A percentile compares a stretch with the other conserved stretches of the same genome.
These are phyloP conservation scores for Tetrahymena malaccensis DNA, from an alignment of 73 alveolate species.

Conservation along the genomic window DNA sequence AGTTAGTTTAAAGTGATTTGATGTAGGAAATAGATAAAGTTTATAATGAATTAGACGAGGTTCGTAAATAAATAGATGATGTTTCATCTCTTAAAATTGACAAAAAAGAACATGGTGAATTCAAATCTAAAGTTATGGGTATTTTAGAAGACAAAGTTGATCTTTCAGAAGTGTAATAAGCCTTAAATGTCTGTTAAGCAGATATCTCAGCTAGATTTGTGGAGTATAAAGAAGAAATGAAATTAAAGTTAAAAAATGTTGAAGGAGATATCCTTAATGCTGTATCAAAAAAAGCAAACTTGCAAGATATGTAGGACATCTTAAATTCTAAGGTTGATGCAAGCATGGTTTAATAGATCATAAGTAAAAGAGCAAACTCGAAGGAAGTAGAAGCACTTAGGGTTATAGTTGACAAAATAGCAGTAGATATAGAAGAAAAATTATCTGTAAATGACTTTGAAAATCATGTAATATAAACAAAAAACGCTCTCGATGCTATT, in stretches of 20 bases:
- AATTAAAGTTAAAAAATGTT: conserved; percentile 4
- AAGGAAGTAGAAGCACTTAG: conserved; percentile 15
- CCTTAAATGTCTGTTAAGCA: conserved; percentile 41
- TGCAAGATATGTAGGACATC: conserved; percentile 25
- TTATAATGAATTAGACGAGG: not conserved
- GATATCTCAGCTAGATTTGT: conserved; percentile 43
- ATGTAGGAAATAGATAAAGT: conserved; percentile 28
- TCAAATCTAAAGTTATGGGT: not conserved
- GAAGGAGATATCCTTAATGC: conserved; percentile 42
- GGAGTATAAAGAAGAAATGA: conserved; percentile 51
- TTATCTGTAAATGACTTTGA: conserved; percentile 34
- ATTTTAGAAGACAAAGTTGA: conserved; percentile 46
- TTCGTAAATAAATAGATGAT: not conserved
- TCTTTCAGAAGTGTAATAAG: conserved; percentile 50
- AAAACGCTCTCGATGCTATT: conserved; percentile 68
- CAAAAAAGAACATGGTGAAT: conserved; percentile 12
- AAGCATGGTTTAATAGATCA: not conserved
- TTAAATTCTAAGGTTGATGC: conserved; percentile 25
- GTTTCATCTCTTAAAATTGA: not conserved
- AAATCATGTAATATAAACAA: conserved; percentile 16
- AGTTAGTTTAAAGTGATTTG: not conserved
- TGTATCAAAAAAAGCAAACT: conserved; percentile 45
- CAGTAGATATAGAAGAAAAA: not conserved
- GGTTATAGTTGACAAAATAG: not conserved
- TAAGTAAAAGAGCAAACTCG: not conserved